Percentiles rank a stretch among this genome's conserved stretches.
phyloP scores from a whole-genome alignment of 345 rosid genomes.

The Abelmoschus esculentus region DNA sequence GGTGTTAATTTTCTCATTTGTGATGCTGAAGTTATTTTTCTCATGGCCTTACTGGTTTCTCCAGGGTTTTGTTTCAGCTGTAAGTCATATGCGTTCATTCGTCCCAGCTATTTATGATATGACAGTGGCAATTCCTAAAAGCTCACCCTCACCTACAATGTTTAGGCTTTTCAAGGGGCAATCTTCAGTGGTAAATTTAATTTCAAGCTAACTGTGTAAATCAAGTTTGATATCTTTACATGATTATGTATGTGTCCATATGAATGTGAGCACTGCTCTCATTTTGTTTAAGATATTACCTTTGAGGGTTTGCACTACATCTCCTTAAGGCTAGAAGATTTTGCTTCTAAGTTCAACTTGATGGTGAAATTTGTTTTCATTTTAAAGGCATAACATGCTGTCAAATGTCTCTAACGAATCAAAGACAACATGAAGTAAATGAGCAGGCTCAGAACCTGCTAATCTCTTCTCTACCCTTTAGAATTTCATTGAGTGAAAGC shows the following conservation, averaged over 20 bases:
- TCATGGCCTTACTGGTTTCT: conserved; percentile 8
- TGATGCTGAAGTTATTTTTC: not conserved
- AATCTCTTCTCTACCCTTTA: not conserved
- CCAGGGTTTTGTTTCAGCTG: conserved; percentile 97
- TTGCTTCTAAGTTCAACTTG: not conserved
- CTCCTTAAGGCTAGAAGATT: not conserved
- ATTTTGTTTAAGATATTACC: not conserved
- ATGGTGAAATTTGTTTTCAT: not conserved
- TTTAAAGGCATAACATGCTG: conserved; percentile 6
- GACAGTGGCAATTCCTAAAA: conserved; percentile 70
- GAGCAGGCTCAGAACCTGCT: not conserved
- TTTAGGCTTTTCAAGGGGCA: conserved; percentile 76
- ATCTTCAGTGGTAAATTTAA: conserved; percentile 70
- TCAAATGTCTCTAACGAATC: not conserved
- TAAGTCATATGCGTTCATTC: conserved; percentile 82
- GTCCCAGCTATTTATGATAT: conserved; percentile 93
- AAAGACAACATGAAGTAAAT: not conserved
- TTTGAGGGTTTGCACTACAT: not conserved
- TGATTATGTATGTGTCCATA: not conserved
- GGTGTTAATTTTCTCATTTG: not conserved
- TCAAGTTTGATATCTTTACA: conserved; percentile 1
- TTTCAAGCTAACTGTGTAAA: conserved; percentile 5
- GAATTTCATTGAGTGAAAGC: not conserved
- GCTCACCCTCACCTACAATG: conserved; percentile 75
- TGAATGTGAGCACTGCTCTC: conserved; percentile 3